Conservation (phyloP, 768 basidiomycete species). For the Russula sp. region DNA sequence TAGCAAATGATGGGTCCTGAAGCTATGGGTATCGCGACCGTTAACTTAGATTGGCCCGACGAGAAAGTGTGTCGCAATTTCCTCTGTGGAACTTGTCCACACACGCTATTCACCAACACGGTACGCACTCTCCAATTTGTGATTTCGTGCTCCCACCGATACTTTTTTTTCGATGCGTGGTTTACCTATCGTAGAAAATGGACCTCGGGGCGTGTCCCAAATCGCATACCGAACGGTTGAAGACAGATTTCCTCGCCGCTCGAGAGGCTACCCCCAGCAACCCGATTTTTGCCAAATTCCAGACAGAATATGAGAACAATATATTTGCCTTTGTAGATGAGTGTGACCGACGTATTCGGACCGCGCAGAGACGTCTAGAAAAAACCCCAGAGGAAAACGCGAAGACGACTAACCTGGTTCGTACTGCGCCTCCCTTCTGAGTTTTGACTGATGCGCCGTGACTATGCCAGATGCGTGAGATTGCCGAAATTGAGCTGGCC, state of each 20-base stretch:
- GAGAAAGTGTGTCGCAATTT: constrained; percentile 99
- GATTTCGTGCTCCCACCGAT: background rate
- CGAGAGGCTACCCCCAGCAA: constrained; percentile 68
- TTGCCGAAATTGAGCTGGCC: constrained; percentile 97
- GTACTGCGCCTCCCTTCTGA: constrained; percentile 24
- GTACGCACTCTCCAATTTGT: constrained; percentile 40
- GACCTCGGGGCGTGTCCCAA: constrained; percentile 97
- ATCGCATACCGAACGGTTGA: constrained; percentile 89
- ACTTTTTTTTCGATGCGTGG: background rate
- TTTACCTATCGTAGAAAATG: constrained; percentile 75
- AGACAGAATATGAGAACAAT: constrained; percentile 93
- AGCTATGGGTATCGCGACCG: constrained; percentile 93
- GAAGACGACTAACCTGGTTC: constrained; percentile 90
- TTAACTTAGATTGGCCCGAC: constrained; percentile 88
- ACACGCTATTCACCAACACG: constrained; percentile 95
- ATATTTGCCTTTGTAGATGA: constrained; percentile 97
- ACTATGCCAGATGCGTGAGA: constrained; percentile 82
- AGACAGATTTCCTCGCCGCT: constrained; percentile 80
- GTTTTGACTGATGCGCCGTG: background rate
- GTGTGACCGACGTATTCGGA: constrained; percentile 91
- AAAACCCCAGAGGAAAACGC: constrained; percentile 99
- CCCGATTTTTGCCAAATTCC: constrained; percentile 79
- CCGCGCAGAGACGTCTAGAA: constrained; percentile 90
- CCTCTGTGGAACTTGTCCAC: constrained; percentile 97
- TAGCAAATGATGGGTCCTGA: constrained; percentile 99